phyloP scores from a whole-genome alignment of 1,284 basidiomycete species.

The Malassezia slooffiae region DNA sequence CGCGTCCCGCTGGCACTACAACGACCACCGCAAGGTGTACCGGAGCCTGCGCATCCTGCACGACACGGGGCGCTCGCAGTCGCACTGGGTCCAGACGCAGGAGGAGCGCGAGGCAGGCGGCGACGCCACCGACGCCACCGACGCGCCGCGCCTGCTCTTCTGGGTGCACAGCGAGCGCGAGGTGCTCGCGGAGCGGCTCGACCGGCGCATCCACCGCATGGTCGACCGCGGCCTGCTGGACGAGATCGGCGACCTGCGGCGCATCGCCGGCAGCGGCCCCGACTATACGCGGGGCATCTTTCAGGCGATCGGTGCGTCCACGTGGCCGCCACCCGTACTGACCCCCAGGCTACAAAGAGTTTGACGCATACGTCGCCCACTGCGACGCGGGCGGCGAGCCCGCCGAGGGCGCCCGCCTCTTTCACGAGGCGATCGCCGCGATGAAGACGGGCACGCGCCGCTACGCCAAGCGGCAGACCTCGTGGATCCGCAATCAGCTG shows the following conservation, averaged over 20 bases:
- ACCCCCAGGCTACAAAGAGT: constrained; percentile 76
- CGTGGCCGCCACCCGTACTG: background rate
- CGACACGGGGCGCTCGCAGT: constrained; percentile 59
- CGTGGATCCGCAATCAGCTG: constrained; percentile 85
- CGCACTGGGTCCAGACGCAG: constrained; percentile 59
- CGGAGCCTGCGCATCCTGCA: constrained; percentile 69
- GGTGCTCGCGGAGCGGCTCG: constrained; percentile 59
- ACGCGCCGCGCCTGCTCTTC: constrained; percentile 59
- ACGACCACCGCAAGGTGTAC: constrained; percentile 77
- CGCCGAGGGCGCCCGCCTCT: constrained; percentile 42
- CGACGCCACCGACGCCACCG: background rate
- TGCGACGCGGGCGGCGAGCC: background rate
- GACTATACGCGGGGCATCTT: constrained; percentile 70
- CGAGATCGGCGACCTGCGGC: constrained; percentile 59
- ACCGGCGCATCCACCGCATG: constrained; percentile 79
- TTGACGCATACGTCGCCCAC: constrained; percentile 57
- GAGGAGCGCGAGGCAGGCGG: constrained; percentile 34
- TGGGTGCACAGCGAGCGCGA: constrained; percentile 76
- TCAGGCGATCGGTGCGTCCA: constrained; percentile 73
- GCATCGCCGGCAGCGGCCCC: constrained; percentile 31
- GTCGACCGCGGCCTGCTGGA: constrained; percentile 69
- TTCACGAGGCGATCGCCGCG: constrained; percentile 57
- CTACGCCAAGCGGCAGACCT: constrained; percentile 81
- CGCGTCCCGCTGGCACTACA: constrained; percentile 85
- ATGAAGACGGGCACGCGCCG: constrained; percentile 81